Evolutionary conservation across 2,329 filamentous ascomycete species (phyloP), one percentile per base, ranked within the genome.

Genomic region (Colletotrichum gigasporum): DNA sequence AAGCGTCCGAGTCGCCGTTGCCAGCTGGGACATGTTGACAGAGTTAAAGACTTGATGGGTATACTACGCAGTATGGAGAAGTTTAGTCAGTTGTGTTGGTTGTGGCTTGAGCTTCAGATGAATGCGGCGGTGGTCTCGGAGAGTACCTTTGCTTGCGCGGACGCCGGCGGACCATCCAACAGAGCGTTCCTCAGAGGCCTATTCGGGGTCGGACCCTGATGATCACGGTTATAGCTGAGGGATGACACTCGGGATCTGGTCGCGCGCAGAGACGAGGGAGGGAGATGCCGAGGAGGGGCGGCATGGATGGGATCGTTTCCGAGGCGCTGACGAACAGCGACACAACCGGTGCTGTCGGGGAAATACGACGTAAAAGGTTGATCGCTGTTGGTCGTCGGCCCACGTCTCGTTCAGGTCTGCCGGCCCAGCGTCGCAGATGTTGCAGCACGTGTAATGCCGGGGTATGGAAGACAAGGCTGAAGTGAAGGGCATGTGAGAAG

Each of bases 151-250:
- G 41, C 26, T 55, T 26, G 20, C 20, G 18, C 30, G 30, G 28
- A n/a, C n/a, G 22, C 18, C 14, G 35, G n/a, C 22, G 34, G 54
- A 59, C 28, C 41, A 51, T 47, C 39, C 39, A 48, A 53, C 47
- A 50, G 18, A 45, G 41, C 39, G 24, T 53, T 41, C 34, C 18
- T 47, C 12, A 34, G 28, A 60, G 48, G n/a, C 60, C 18, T 9
- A 61, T 54, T 42, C 61, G 56, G 48, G 56, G 28, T 54, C 56
- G 41, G 61, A 61, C 61, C 61, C 61, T 64, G 56, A 54, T 54
- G 48, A 54, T 54, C 61, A 48, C 34, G 30, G 14, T 47, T 53
- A 34, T 53, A 24, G 45, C 37, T 45, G 47, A 63, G 39, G 47
- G 12, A 37, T 48, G 32, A 52, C 39, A 60, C 55, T 35, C 45